These are phyloP conservation scores for Blepharisma stoltei DNA, from an alignment of 73 alveolate species.

Conservation along the genomic window DNA sequence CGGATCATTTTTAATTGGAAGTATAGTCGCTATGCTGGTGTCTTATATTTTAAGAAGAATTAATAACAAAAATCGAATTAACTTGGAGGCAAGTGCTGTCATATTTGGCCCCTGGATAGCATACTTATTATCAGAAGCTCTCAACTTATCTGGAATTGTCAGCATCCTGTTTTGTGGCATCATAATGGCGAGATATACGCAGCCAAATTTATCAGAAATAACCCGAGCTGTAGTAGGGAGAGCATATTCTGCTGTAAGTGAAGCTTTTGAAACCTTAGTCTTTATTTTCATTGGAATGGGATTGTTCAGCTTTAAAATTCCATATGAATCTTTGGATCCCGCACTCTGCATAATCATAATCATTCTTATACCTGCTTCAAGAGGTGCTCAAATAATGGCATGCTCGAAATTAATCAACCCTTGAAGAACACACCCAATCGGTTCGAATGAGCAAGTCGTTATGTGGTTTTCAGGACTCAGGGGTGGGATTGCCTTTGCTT, in stretches of 20 bases:
- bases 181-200: slow-evolving; percentile 72
- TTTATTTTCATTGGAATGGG: slow-evolving; percentile 86
- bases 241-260: slow-evolving; percentile 64
- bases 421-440: slow-evolving; percentile 40
- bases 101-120: slow-evolving; percentile 84
- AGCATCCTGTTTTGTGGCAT: slow-evolving; percentile 84
- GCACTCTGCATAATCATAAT: slow-evolving; percentile 38
- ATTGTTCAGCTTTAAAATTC: slow-evolving; percentile 64
- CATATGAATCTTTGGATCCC: slow-evolving; percentile 55
- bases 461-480: slow-evolving; percentile 79
- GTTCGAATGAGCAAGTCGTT: slow-evolving; percentile 45
- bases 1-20: slow-evolving; percentile 62
- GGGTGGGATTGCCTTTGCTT: slow-evolving; percentile 94
- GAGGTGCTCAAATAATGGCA: slow-evolving; percentile 53
- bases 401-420: slow-evolving; percentile 53
- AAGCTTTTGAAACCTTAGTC: slow-evolving; percentile 73
- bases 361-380: slow-evolving; percentile 51
- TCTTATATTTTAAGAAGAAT: slow-evolving; percentile 47
- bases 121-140: slow-evolving; percentile 77
- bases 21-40: slow-evolving; percentile 41
- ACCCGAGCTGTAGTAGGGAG: slow-evolving; percentile 59
- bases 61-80: slow-evolving; percentile 1
- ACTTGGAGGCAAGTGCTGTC: slow-evolving; percentile 69
- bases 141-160: slow-evolving; percentile 76
- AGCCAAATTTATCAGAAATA: slow-evolving; percentile 69